Conservation (phyloP, 78 protist species). For the Pigoraptor vietnamica region DNA sequence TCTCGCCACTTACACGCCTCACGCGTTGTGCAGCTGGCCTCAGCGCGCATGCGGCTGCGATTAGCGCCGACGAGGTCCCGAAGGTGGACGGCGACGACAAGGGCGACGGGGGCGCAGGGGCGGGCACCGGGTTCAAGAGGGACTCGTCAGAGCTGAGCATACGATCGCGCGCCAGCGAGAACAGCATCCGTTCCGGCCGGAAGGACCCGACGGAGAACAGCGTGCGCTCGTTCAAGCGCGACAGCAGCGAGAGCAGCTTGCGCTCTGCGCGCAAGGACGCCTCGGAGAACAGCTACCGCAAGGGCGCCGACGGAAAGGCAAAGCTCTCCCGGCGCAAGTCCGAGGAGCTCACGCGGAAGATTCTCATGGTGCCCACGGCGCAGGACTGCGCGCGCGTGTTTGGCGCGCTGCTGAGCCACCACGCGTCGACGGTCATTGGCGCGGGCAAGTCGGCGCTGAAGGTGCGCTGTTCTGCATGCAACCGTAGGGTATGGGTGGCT, state of each 20-base stretch:
- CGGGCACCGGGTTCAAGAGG: not conserved
- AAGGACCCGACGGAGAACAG: not conserved
- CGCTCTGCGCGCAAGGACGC: not conserved
- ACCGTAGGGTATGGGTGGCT: not conserved
- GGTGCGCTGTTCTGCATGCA: not conserved
- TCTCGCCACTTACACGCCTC: no score
- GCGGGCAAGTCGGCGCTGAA: not conserved
- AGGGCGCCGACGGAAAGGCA: not conserved
- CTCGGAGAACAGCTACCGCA: not conserved
- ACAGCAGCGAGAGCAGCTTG: not conserved
- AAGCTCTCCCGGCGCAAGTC: not conserved
- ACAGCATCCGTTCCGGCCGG: not conserved
- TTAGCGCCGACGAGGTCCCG: not conserved
- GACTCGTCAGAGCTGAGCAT: not conserved
- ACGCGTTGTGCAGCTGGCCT: no score
- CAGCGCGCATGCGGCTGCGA: not conserved
- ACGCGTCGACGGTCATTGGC: not conserved
- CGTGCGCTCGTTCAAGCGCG: not conserved
- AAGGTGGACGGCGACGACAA: not conserved
- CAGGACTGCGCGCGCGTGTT: not conserved
- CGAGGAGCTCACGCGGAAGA: not conserved
- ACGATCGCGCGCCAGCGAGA: not conserved
- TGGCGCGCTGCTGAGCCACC: not conserved
- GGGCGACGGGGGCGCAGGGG: not conserved
- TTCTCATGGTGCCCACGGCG: not conserved